Base-by-base conservation (phyloP, 2,329 filamentous ascomycete species). In the Fusarium udum region DNA sequence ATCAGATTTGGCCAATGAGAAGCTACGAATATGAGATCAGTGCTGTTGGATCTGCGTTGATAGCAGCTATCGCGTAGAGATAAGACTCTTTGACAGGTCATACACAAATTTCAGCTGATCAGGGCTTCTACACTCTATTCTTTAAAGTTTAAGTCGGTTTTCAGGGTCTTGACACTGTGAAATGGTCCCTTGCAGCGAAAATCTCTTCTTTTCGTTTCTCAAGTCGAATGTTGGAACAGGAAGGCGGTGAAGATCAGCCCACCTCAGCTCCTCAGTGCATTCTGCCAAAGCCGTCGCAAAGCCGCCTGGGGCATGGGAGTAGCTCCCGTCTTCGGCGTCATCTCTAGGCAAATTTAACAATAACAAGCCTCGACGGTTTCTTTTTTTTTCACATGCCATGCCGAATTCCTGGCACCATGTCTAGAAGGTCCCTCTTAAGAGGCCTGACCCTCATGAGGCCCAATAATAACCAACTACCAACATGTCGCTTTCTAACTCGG, bases 221-320 rank as follows among this genome's bases (percentile, higher is more conserved):
- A 48, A 7, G 24, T 64, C 14, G 26, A 11, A 22, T 20, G 13
- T 28, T 53, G n/a, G 10, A 67, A 67, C 20, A 37, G 57, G 77
- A 57, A 78, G 74, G 76, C 77, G 76, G 76, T 78, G 67, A 70
- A 51, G 6, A 63, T 45, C 56, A 74, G 39, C 72, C 72, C 69
- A 75, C 73, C 56, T 59, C 46, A 64, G 63, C 67, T 67, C 49
- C 10, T 45, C 57, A 28, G 55, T n/a, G 15, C 22, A 67, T 67
- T 67, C 59, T 78, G 74, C 77, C 48, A 65, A 48, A 61, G 57
- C 58, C 60, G 48, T 72, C 22, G 39, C 67, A 72, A 74, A 72
- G 32, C 63, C 61, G 53, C 49, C 31, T 34, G 40, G 28, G 20
- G 52, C 31, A 56, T 31, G 6, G 48, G 14, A 53, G 42, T 67